phyloP scores from a whole-genome alignment of 202 grass and related monocot species.

The Panicum hallii region DNA sequence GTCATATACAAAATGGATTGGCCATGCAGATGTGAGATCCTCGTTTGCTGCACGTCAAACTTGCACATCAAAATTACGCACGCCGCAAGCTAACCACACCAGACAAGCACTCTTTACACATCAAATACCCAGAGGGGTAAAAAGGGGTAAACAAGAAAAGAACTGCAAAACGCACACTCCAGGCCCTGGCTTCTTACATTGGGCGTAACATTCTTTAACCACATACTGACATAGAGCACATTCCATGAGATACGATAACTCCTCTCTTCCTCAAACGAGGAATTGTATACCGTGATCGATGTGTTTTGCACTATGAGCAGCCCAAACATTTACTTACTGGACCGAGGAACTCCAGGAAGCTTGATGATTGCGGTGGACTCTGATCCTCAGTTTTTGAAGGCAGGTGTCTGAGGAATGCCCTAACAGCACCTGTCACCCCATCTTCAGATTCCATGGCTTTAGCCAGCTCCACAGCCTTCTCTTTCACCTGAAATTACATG shows the following conservation, averaged over 20 bases:
- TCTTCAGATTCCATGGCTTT: constrained; percentile 81
- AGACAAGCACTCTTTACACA: constrained; percentile 25
- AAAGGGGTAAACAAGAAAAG: not conserved
- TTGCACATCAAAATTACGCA: constrained; percentile 38
- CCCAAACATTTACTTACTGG: constrained; percentile 69
- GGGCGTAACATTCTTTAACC: not conserved
- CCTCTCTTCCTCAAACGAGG: not conserved
- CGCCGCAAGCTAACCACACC: not conserved
- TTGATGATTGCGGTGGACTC: constrained; percentile 24
- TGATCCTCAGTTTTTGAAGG: constrained; percentile 48
- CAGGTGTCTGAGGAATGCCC: constrained; percentile 82
- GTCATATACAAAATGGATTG: constrained; percentile 38
- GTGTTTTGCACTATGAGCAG: constrained; percentile 45
- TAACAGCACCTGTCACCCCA: constrained; percentile 77
- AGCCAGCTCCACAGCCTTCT: constrained; percentile 69
- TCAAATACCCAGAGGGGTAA: not conserved
- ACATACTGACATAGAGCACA: not conserved
- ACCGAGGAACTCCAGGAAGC: constrained; percentile 48
- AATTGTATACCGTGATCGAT: not conserved
- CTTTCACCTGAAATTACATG: constrained; percentile 72
- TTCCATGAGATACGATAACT: no score
- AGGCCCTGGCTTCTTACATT: not conserved
- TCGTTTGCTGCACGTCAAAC: not conserved
- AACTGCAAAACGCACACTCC: not conserved
- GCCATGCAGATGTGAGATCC: not conserved